Evolutionary conservation across 164 flowering plant species (phyloP).

Genomic region (Magnolia changhungtana): DNA sequence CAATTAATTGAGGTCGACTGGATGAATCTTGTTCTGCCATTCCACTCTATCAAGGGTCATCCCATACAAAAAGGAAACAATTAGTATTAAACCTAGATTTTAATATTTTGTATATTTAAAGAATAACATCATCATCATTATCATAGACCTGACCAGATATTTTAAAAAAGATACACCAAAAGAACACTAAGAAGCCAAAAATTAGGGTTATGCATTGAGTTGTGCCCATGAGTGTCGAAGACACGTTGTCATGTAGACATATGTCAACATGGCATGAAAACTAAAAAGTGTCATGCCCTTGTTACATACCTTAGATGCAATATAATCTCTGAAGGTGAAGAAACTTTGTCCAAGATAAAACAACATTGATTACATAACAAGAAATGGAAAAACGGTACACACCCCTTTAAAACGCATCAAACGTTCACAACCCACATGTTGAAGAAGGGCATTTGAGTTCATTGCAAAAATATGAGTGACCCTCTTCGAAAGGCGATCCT

Average conservation of each 20-base stretch:
- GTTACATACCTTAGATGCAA: background rate
- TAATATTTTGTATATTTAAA: too few relatives aligned
- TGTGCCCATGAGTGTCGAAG: background rate
- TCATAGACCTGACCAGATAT: background rate
- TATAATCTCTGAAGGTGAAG: background rate
- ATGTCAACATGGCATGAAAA: background rate
- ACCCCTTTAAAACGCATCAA: conserved; percentile 62
- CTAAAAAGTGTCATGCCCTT: background rate
- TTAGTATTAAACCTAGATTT: too few relatives aligned
- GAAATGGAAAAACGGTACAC: conserved; percentile 20
- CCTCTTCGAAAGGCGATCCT: conserved; percentile 43
- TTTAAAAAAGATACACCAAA: too few relatives aligned
- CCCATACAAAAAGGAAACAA: too few relatives aligned
- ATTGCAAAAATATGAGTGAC: conserved; percentile 75
- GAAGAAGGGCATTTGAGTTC: conserved; percentile 39
- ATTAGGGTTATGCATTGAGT: background rate
- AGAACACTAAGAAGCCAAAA: background rate
- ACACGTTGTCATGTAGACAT: background rate
- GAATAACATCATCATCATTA: too few relatives aligned
- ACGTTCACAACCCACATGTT: conserved; percentile 29
- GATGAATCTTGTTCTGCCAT: too few relatives aligned
- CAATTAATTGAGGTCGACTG: too few relatives aligned
- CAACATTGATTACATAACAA: background rate
- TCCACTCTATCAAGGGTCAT: too few relatives aligned
- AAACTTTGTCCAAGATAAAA: background rate